Conservation (phyloP, 139 green algal genomes). For the Tetraselmis chui region DNA sequence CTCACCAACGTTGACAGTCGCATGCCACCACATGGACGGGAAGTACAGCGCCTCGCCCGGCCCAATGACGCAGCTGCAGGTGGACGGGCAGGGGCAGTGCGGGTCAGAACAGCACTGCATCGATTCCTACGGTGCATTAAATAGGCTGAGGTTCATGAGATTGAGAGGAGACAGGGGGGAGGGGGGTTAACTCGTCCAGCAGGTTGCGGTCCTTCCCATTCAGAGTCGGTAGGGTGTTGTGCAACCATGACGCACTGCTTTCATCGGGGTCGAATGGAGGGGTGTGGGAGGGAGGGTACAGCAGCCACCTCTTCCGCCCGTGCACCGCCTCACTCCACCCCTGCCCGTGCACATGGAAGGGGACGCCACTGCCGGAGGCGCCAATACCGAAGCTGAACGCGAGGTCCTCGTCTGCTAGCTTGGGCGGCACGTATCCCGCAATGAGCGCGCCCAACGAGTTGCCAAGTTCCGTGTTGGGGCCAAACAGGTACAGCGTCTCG, state of each 20-base stretch:
- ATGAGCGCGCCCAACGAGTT: constrained; percentile 5
- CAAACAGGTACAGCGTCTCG: background rate
- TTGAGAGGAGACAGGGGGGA: too few species aligned
- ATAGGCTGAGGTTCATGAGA: too few species aligned
- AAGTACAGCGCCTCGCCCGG: constrained; percentile 13
- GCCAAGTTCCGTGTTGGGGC: background rate
- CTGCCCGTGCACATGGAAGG: constrained; percentile 11
- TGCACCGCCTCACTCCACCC: constrained; percentile 8
- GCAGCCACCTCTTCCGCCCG: constrained; percentile 9
- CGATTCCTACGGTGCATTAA: too few species aligned
- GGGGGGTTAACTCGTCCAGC: constrained; percentile 7
- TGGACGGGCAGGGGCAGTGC: too few species aligned
- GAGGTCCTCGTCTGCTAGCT: constrained; percentile 1
- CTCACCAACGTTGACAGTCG: constrained; percentile 8
- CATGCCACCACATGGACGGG: constrained; percentile 15
- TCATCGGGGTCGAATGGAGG: constrained; percentile 11
- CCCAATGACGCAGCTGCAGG: constrained; percentile 1
- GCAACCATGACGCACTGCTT: background rate
- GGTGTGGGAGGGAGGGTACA: constrained; percentile 5
- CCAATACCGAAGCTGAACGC: constrained; percentile 17
- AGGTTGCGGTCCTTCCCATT: background rate
- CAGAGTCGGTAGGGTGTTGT: background rate
- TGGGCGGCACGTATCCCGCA: background rate
- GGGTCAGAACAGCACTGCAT: too few species aligned
- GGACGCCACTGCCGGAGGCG: background rate